phyloP scores from a whole-genome alignment of 495 filamentous ascomycete genomes.

The Pseudotulostoma volvatum region DNA sequence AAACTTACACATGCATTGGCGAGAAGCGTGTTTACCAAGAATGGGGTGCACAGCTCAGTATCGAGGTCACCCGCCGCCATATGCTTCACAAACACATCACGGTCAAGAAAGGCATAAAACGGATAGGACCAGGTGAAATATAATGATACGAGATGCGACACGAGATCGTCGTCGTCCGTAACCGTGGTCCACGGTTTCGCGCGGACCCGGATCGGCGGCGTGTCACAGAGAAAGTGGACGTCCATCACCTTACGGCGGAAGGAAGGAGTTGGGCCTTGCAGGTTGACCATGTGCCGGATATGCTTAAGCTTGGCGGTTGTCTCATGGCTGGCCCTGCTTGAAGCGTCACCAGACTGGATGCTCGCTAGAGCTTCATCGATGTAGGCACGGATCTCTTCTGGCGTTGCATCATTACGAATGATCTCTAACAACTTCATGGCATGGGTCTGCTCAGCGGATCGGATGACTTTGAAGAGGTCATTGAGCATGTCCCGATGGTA shows the following conservation, averaged over 20 bases:
- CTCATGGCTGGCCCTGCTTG: slow-evolving; percentile 5
- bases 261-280: slow-evolving; percentile 19
- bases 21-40: slow-evolving; percentile 38
- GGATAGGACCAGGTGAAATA: slow-evolving; percentile 42
- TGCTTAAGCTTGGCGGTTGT: slow-evolving; percentile 17
- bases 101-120: slow-evolving; percentile 31
- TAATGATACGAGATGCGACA: slow-evolving; percentile 35
- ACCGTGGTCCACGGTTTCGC: slow-evolving; percentile 36
- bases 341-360: slow-evolving; percentile 5
- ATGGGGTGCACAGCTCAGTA: slow-evolving; percentile 32
- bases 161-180: slow-evolving; percentile 32
- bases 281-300: slow-evolving; percentile 14
- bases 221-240: slow-evolving; percentile 28
- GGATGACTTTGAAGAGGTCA: slow-evolving; percentile 25
- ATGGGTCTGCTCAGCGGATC: slow-evolving; percentile 17
- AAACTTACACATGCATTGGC: slow-evolving; percentile 31
- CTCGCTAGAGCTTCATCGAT: slow-evolving; percentile 18
- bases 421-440: slow-evolving; percentile 18
- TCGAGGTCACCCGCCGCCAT: slow-evolving; percentile 19
- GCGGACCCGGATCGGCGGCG: slow-evolving; percentile 25
- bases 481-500: slow-evolving; percentile 28
- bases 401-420: slow-evolving; percentile 20
- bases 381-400: slow-evolving; percentile 22
- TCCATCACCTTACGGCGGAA: slow-evolving; percentile 32
- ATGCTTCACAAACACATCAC: slow-evolving; percentile 31